Base-by-base conservation (phyloP, 192 early-diverging fungal species). In the Backusella parvicylindrica region DNA sequence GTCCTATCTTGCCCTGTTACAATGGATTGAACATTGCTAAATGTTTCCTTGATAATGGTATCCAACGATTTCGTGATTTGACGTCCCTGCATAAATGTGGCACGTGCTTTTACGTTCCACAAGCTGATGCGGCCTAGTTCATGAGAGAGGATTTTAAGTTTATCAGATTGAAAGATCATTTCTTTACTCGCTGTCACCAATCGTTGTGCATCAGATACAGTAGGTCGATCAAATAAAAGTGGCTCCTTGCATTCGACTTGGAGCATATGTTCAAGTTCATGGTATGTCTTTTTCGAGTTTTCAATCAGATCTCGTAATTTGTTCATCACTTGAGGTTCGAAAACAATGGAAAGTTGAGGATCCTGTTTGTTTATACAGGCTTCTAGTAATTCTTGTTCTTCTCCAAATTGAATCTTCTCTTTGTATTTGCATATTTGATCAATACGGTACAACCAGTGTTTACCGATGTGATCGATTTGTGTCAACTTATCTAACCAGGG, bases 231-330 rank as follows among this genome's bases (percentile, higher is more conserved):
- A 15, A 70, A 30, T 28, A 70, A 8, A 23, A 41, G 40, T 28
- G 68, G 41, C 15, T 70, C 40, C 5, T 28, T 47, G 40, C 38
- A 70, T 41, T 47, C 23, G 13, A 30, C 23, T 28, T 70, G n/a
- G 12, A 41, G 40, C 40, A 70, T 28, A 7, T 43, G 15, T 47
- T 70, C 68, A 9, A 70, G 33, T 41, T 70, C 41, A 43, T 47
- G 26, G 6, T 41, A 30, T 9, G 68, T 70, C 5, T 7, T 30
- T 47, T 41, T 70, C 0, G 68, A 76, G 2, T 81, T 76, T 23
- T 77, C 77, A 1, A 93, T 85, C 41, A 74, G 73, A 6, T 77
- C 75, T 30, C 91, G 85, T 60, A 88, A 41, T 64, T 69, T 73
- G 32, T 90, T 77, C 21, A 90, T 75, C 36, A 87, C 16, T 7